Evolutionary conservation across 768 basidiomycete genomes (phyloP).

Genomic region (Trametes sanguinea): DNA sequence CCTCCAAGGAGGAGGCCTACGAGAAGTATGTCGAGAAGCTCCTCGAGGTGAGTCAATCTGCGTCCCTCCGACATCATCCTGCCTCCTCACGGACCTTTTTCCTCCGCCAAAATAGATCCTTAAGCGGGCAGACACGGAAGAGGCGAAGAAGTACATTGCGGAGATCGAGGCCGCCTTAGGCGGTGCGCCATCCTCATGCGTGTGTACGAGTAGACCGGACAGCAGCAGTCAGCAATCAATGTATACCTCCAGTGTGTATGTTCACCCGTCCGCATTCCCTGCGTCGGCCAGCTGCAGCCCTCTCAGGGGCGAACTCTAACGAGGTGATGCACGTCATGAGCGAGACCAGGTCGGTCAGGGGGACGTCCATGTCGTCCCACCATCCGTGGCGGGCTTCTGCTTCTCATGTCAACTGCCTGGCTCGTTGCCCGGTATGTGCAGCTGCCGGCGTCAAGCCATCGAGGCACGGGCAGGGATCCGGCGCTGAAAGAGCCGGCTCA

Average conservation of each 20-base stretch:
- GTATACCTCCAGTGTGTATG: neutral
- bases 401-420: conserved; percentile 12
- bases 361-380: neutral
- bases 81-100: conserved; percentile 13
- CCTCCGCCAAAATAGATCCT: conserved; percentile 51
- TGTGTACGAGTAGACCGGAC: conserved; percentile 18
- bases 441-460: neutral
- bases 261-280: conserved; percentile 1
- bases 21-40: conserved; percentile 76
- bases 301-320: neutral
- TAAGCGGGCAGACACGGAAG: conserved; percentile 40
- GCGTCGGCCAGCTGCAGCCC: neutral
- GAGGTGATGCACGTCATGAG: neutral
- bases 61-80: conserved; percentile 4
- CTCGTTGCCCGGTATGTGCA: conserved; percentile 12
- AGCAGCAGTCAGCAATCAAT: conserved; percentile 3
- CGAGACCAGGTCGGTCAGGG: neutral
- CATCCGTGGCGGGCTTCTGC: neutral
- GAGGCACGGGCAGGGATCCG: neutral
- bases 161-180: conserved; percentile 58
- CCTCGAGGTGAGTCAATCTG: conserved; percentile 51
- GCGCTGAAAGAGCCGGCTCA: conserved; percentile 1
- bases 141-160: conserved; percentile 14
- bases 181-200: conserved; percentile 32
- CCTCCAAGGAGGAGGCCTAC: conserved; percentile 69